Evolutionary conservation across 176 grass and related monocot species (phyloP), one percentile per base, ranked within the genome.

Genomic region (Aegilops umbellulata): DNA sequence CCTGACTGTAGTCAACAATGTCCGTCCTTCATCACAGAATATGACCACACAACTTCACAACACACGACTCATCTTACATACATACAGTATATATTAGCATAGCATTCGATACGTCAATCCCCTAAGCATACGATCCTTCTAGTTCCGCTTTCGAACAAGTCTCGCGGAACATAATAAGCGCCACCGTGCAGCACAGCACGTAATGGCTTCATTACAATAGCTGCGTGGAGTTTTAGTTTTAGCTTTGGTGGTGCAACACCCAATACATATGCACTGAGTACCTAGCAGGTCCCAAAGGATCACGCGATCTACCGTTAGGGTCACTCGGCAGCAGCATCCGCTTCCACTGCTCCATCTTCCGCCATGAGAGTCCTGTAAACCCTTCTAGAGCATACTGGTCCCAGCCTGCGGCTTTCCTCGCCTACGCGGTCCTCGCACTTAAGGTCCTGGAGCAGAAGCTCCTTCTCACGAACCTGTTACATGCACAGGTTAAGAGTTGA

Each of bases 331-430:
- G 87, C 81, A 82, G 90, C 81, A 65, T 95, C 84, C 69, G 86
- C 90, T 71, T 74, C 58, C 10, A 82, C 80, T 46, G 64, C 42
- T 24, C 92, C 94, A 11, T 86, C 86, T 58, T 99, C 79, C 47
- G 92, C 92, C 94, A 92, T 96, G 20, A 96, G 82, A 66, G 95
- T 90, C 78, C 68, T 85, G 78, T 94, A 99, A 53, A 99, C 85
- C 58, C 86, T 80, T 71, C 71, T 93, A 6, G 94, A 99, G 79
- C 94, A 94, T 77, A 83, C 71, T 32, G 88, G 68, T 5, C 97
- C 94, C n/a, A 99, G 36, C 79, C 89, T 92, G 25, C 78, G 91
- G 20, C 87, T 46, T 85, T 87, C 92, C 3, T 88, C 81, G 16
- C 94, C 92, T 46, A 94, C 68, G 0, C 34, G 38, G 20, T 61